Evolutionary conservation across 768 basidiomycete genomes (phyloP).

Genomic region (Tulasnella sp.): DNA sequence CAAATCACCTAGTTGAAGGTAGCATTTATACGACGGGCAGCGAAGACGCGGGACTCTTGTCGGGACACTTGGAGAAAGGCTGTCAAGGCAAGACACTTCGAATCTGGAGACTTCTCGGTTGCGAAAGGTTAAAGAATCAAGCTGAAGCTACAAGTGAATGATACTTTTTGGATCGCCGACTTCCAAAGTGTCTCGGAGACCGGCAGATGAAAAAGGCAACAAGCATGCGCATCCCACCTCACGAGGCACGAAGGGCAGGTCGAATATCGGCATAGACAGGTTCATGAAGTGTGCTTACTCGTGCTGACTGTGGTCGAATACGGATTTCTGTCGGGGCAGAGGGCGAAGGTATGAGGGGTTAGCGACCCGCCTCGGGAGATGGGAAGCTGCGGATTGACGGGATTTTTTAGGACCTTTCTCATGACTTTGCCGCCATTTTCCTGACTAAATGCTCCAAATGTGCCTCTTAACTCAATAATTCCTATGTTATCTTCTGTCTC

Average conservation of each 20-base stretch:
- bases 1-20: background rate
- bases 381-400: constrained; percentile 6
- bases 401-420: background rate
- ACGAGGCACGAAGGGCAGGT: background rate
- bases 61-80: background rate
- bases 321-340: background rate
- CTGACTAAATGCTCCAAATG: background rate
- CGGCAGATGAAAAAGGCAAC: background rate
- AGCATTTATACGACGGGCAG: background rate
- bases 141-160: background rate
- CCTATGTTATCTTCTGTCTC: background rate
- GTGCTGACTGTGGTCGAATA: background rate
- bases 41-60: constrained; percentile 10
- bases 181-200: constrained; percentile 17
- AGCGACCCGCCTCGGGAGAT: background rate
- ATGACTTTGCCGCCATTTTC: background rate
- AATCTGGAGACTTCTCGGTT: background rate
- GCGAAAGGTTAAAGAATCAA: background rate
- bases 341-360: background rate
- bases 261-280: constrained; percentile 2
- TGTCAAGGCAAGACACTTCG: background rate
- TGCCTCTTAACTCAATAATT: background rate
- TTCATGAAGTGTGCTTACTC: background rate
- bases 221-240: background rate
- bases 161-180: background rate